These are phyloP conservation scores for Cephaloascus fragrans DNA, from an alignment of 805 yeast genomes.

Conservation along the genomic window DNA sequence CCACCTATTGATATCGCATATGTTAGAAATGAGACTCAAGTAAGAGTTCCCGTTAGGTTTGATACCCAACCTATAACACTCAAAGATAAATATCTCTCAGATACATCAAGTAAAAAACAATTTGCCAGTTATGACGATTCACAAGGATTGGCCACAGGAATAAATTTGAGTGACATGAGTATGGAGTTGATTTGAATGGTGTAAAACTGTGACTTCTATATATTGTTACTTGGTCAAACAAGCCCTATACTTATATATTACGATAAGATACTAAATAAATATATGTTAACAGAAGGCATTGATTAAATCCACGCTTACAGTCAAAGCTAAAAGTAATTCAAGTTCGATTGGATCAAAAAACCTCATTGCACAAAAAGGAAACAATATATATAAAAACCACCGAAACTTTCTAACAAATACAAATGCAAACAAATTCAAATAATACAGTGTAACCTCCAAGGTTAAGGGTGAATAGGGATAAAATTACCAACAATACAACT, in stretches of 20 bases:
- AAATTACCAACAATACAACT: constrained; percentile 94
- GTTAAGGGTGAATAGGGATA: constrained; percentile 59
- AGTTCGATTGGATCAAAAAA: too few relatives aligned
- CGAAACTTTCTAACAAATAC: too few relatives aligned
- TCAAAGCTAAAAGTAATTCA: too few relatives aligned
- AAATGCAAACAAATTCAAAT: too few relatives aligned
- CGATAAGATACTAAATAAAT: too few relatives aligned
- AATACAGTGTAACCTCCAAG: not conserved
- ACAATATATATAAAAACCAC: too few relatives aligned
- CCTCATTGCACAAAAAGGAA: too few relatives aligned
- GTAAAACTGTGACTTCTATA: too few relatives aligned
- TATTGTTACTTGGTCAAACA: too few relatives aligned
- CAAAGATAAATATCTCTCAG: not conserved
- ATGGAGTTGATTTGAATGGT: not conserved
- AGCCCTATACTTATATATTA: too few relatives aligned
- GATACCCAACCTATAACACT: not conserved
- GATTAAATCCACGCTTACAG: too few relatives aligned
- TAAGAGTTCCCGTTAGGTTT: not conserved
- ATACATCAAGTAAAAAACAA: not conserved
- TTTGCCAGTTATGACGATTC: not conserved
- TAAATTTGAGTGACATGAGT: not conserved
- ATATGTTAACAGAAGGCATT: too few relatives aligned
- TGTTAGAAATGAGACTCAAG: not conserved
- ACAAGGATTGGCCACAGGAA: not conserved
- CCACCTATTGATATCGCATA: not conserved